Percentiles rank a stretch among this genome's conserved stretches.
Conservation (phyloP, 768 basidiomycete species). For the Suillus americanus region DNA sequence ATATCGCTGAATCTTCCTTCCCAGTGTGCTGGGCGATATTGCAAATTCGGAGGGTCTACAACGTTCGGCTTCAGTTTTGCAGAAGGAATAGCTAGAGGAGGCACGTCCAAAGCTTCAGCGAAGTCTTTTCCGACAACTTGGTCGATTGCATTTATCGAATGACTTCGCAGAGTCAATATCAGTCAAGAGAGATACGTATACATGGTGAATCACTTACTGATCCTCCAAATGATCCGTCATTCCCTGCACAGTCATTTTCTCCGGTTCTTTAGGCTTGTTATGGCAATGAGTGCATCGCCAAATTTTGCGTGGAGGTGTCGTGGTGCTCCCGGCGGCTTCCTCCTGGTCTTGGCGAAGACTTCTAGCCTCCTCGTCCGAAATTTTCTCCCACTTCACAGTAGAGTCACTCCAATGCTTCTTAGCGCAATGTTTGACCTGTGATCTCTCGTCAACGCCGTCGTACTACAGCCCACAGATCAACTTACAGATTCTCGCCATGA, state of each 20-base stretch:
- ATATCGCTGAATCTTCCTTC: neutral
- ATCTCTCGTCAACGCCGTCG: neutral
- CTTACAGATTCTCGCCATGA: conserved; percentile 9
- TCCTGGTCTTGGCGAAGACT: neutral
- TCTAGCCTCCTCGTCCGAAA: neutral
- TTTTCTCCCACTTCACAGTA: neutral
- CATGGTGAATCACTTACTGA: neutral
- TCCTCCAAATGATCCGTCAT: neutral
- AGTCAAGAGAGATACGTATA: neutral
- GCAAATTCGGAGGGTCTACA: neutral
- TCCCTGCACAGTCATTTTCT: neutral
- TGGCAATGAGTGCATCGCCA: neutral
- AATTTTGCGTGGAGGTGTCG: neutral
- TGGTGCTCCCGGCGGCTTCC: neutral
- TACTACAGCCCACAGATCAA: neutral
- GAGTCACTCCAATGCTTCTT: neutral
- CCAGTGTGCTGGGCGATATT: neutral
- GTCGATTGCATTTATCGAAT: neutral
- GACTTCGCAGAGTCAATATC: neutral
- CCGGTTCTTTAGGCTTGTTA: neutral
- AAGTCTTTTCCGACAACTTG: neutral
- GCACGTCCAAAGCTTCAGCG: neutral
- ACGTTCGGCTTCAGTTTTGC: neutral
- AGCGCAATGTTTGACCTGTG: neutral
- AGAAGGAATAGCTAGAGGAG: neutral